A percentile compares a stretch with the other conserved stretches of the same genome.
phyloP scores from a whole-genome alignment of 2,329 filamentous ascomycete genomes.

The Aspergillus ochraceoroseus region DNA sequence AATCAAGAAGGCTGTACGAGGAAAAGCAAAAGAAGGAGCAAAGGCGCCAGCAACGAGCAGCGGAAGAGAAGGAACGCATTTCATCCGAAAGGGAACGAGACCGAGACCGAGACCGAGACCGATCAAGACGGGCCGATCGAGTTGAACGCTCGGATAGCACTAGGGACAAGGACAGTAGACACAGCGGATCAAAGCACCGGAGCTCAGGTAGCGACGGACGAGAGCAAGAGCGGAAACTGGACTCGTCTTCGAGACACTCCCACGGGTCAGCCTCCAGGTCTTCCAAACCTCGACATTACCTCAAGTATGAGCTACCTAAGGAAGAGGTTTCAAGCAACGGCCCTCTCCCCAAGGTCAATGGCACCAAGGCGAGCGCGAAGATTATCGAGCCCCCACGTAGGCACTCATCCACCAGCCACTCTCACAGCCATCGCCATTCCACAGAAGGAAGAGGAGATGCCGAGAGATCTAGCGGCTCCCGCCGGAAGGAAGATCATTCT shows the following conservation, averaged over 20 bases:
- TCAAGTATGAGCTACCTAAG: slow-evolving; percentile 35
- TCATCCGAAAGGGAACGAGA: slow-evolving; percentile 13
- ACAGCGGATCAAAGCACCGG: slow-evolving; percentile 15
- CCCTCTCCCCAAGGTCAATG: slow-evolving; percentile 39
- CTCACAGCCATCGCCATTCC: slow-evolving; percentile 27
- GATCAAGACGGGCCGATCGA: slow-evolving; percentile 19
- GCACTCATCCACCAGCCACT: slow-evolving; percentile 31
- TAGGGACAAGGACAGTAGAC: slow-evolving; percentile 9
- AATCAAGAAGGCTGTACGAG: slow-evolving; percentile 35
- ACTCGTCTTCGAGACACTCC: slow-evolving; percentile 29
- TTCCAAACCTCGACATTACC: slow-evolving; percentile 28
- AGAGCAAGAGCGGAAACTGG: slow-evolving; percentile 21
- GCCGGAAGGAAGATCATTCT: slow-evolving; percentile 30
- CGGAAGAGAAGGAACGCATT: slow-evolving; percentile 21
- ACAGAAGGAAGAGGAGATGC: slow-evolving; percentile 25
- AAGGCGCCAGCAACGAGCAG: slow-evolving; percentile 21
- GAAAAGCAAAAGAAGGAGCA: slow-evolving; percentile 28
- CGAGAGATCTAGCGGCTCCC: slow-evolving; percentile 25
- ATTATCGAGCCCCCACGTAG: slow-evolving; percentile 27
- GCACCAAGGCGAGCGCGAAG: slow-evolving; percentile 30
- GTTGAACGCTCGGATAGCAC: slow-evolving; percentile 11
- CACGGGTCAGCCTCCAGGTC: slow-evolving; percentile 19
- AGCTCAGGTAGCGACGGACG: slow-evolving; percentile 25
- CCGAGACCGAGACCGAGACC: slow-evolving; percentile 11
- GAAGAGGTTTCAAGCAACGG: slow-evolving; percentile 41